Conservation (phyloP, 2,329 filamentous ascomycete species). For the Coccinonectria pachysandricola region DNA sequence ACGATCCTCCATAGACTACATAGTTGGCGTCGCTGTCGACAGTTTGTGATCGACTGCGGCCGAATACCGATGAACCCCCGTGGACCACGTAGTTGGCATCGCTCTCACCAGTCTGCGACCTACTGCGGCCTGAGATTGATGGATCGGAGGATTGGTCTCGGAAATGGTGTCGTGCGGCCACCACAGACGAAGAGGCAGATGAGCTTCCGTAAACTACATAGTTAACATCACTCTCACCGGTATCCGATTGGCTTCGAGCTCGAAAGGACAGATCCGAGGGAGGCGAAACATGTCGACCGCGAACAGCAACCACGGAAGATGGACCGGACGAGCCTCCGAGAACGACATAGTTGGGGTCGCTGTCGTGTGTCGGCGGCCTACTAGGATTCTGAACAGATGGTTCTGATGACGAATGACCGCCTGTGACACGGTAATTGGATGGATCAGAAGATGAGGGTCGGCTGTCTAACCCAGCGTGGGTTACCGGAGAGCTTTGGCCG, state of each 20-base stretch:
- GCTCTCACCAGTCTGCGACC: conserved; percentile 27
- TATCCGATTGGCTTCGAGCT: too few relatives aligned
- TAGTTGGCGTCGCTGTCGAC: conserved; percentile 41
- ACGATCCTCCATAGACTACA: conserved; percentile 36
- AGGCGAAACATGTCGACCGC: too few relatives aligned
- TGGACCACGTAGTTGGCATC: conserved; percentile 46
- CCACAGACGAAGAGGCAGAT: conserved; percentile 28
- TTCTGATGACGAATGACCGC: conserved; percentile 32
- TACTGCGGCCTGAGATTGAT: conserved; percentile 25
- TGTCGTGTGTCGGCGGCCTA: conserved; percentile 27
- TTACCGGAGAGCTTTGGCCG: conserved; percentile 32
- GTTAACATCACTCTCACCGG: conserved; percentile 36
- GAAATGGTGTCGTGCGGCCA: conserved; percentile 20
- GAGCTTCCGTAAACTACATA: conserved; percentile 41
- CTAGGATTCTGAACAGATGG: conserved; percentile 27
- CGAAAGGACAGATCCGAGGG: too few relatives aligned
- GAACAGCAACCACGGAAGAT: conserved; percentile 25
- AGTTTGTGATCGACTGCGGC: conserved; percentile 24
- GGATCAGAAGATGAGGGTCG: conserved; percentile 31
- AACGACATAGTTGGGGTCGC: conserved; percentile 43
- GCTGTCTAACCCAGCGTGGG: conserved; percentile 27
- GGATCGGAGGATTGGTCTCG: conserved; percentile 22
- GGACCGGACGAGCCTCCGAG: conserved; percentile 34
- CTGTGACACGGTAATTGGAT: conserved; percentile 42
- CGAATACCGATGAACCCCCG: conserved; percentile 28